Evolutionary conservation across 768 basidiomycete species (phyloP).

Genomic region (Trametes maxima): DNA sequence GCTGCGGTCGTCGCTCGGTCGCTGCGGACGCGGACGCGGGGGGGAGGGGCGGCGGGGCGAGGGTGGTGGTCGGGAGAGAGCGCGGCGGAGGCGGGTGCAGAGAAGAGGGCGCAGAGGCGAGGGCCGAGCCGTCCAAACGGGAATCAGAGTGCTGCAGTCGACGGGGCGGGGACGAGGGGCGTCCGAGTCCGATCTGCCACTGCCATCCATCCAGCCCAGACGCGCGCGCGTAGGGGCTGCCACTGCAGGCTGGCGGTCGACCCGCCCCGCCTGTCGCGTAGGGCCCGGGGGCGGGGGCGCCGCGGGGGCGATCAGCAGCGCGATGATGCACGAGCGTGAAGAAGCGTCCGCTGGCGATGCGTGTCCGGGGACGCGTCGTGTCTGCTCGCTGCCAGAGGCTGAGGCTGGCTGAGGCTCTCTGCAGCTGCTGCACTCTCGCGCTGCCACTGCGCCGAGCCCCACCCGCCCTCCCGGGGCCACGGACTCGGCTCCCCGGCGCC

Average conservation of each 20-base stretch:
- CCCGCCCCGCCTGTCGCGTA: background rate
- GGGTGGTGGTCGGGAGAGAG: background rate
- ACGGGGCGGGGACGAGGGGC: background rate
- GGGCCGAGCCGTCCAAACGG: constrained; percentile 3
- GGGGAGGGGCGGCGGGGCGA: background rate
- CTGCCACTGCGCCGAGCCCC: background rate
- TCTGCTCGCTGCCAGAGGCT: background rate
- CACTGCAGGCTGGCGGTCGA: no score
- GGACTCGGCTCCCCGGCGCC: constrained; percentile 14
- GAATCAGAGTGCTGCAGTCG: background rate
- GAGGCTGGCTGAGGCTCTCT: background rate
- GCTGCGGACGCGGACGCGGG: background rate
- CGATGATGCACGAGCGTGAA: background rate
- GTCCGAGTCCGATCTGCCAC: constrained; percentile 16
- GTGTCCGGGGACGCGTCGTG: no score
- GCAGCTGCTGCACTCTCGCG: background rate
- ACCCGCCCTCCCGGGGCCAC: background rate
- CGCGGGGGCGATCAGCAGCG: background rate
- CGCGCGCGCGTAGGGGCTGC: no score
- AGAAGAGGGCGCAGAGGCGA: constrained; percentile 1
- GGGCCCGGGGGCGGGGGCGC: background rate
- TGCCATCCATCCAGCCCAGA: background rate
- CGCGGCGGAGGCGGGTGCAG: background rate
- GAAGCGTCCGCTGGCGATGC: background rate
- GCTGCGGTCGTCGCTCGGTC: no score